Percentiles rank a stretch among this genome's conserved stretches.
Evolutionary conservation across 2,329 filamentous ascomycete species (phyloP).

Genomic region (Aurifilum marmelostoma): DNA sequence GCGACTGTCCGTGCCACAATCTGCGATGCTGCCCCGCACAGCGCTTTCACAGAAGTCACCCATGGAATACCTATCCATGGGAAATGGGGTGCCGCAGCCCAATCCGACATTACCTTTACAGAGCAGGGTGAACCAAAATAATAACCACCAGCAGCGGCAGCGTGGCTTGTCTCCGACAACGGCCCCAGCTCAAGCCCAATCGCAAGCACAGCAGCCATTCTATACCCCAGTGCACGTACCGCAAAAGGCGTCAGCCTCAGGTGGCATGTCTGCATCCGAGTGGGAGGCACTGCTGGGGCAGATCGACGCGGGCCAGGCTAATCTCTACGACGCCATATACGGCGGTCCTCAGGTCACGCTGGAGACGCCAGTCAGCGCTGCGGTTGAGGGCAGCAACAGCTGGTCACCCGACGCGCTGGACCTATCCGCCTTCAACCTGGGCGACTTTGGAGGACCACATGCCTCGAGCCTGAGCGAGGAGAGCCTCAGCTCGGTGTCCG

Average conservation of each 20-base stretch:
- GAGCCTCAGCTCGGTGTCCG: conserved; percentile 52
- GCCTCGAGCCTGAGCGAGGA: conserved; percentile 59
- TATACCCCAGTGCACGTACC: conserved; percentile 40
- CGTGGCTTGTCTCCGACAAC: conserved; percentile 33
- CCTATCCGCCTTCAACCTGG: conserved; percentile 53
- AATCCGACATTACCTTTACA: conserved; percentile 54
- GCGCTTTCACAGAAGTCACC: conserved; percentile 44
- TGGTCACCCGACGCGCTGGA: conserved; percentile 65
- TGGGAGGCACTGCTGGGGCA: conserved; percentile 83
- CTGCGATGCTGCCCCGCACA: conserved; percentile 44
- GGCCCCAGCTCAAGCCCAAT: conserved; percentile 7
- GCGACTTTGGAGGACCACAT: conserved; percentile 48
- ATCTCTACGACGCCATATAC: conserved; percentile 84
- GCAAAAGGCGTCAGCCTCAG: conserved; percentile 41
- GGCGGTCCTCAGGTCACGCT: conserved; percentile 61
- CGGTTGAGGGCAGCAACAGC: conserved; percentile 32
- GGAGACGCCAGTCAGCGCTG: conserved; percentile 46
- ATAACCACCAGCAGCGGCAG: conserved; percentile 33
- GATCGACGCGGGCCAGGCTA: conserved; percentile 77
- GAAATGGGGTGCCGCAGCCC: conserved; percentile 49
- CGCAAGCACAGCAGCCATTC: conserved; percentile 34
- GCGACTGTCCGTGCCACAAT: conserved; percentile 51
- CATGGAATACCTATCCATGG: conserved; percentile 63
- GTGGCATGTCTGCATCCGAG: conserved; percentile 64
- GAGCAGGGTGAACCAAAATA: conserved; percentile 44